Conservation (phyloP, 495 filamentous ascomycete genomes). For the Patellaria atrata region DNA sequence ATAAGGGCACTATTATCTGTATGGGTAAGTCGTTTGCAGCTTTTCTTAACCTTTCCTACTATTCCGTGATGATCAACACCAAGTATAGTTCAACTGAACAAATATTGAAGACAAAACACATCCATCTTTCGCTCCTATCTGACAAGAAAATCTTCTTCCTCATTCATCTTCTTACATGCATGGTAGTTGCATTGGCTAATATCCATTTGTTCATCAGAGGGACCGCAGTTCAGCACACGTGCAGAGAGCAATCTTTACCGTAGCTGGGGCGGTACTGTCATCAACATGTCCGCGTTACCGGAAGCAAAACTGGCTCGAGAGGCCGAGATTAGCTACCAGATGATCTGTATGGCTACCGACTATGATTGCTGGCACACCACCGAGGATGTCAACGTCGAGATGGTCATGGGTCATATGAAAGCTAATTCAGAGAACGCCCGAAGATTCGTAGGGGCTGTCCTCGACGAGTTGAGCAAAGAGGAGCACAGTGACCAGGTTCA, state of each 20-base stretch:
- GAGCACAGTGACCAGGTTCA: slow-evolving; percentile 60
- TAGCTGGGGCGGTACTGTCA: slow-evolving; percentile 73
- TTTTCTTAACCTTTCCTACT: no score
- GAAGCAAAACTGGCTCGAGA: slow-evolving; percentile 93
- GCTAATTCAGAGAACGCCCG: slow-evolving; percentile 79
- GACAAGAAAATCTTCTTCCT: no score
- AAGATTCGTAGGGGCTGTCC: slow-evolving; percentile 67
- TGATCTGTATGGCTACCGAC: slow-evolving; percentile 98
- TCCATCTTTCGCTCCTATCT: no score
- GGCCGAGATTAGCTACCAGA: slow-evolving; percentile 91
- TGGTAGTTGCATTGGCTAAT: no score
- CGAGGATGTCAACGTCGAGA: slow-evolving; percentile 73
- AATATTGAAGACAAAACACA: no score
- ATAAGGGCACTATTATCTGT: slow-evolving; percentile 67
- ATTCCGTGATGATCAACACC: no score
- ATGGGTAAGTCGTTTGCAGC: slow-evolving; percentile 51
- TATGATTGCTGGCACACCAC: slow-evolving; percentile 90
- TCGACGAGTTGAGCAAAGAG: slow-evolving; percentile 67
- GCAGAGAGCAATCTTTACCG: slow-evolving; percentile 93
- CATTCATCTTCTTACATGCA: no score
- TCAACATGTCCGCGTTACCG: slow-evolving; percentile 96
- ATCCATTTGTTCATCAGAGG: slow-evolving; percentile 38
- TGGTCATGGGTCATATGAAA: slow-evolving; percentile 95
- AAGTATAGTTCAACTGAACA: no score
- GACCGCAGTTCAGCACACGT: slow-evolving; percentile 93